Base-by-base conservation (phyloP, 805 yeast species). In the Maudiozyma saulgeensis region DNA sequence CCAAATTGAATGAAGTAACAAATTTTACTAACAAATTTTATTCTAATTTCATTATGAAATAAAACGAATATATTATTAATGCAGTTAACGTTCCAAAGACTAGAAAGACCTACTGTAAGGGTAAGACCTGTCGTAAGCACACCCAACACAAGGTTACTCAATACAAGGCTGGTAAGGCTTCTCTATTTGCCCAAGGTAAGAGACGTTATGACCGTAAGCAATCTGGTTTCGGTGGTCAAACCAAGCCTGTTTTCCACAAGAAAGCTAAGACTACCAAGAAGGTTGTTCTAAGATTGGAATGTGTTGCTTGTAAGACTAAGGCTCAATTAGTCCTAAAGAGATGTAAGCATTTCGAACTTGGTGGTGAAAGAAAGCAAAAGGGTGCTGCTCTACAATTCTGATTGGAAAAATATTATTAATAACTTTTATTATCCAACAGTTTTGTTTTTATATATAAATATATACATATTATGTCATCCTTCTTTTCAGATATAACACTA, bases 141-240 rank as follows among this genome's bases (percentile, higher is more conserved):
- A 91, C 98, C 71, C 97, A 89, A 80, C 99, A 93, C 95, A 93
- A 91, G 84, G 99, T 93, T 73, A 91, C 99, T 77, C 99, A 93
- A 82, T 93, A 93, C 95, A 93, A 93, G 79, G 96, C 98, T 74
- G 99, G 99, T 80, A 93, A 93, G 82, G 98, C 99, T 75, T 91
- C 98, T 62, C 84, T 90, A 70, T 89, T 82, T 73, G 96, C 98
- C 68, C 98, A 93, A 81, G 99, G 99, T 85, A 93, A 95, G 91
- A 89, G 99, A 84, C 90, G 99, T 83, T 93, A 93, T 82, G 99
- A 93, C 91, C 96, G 99, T 80, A 93, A 93, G 80, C 99, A 93
- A 82, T 74, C 86, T 70, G 99, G 99, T 89, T 93, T 82, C 80
- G 99, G 99, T 87, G 99, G 99, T 87, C 99, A 93, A 82, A 93